These are phyloP conservation scores for Stipa capillata DNA, from an alignment of 176 grass and related monocot genomes.

Conservation along the genomic window DNA sequence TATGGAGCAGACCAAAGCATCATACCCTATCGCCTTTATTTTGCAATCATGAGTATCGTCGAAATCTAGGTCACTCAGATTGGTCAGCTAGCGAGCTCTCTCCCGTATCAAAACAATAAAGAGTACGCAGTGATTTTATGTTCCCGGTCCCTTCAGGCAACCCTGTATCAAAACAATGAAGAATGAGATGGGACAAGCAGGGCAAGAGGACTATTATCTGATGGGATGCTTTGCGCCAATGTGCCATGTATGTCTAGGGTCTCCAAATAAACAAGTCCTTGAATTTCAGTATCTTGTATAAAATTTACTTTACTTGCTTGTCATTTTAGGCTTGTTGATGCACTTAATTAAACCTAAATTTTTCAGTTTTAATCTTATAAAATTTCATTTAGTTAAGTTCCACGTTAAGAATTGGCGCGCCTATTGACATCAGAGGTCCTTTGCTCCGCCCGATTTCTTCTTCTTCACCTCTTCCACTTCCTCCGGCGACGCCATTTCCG, in stretches of 20 bases:
- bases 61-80: not conserved
- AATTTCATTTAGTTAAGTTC: no score
- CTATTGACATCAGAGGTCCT: no score
- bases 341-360: no score
- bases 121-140: not conserved
- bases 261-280: not conserved
- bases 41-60: no score
- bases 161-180: not conserved
- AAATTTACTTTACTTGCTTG: no score
- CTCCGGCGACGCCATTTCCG: no score
- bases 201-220: not conserved
- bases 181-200: not conserved
- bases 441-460: no score
- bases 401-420: no score
- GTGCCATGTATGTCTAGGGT: not conserved
- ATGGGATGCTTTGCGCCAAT: not conserved
- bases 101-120: not conserved
- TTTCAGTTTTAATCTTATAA: no score
- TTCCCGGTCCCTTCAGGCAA: not conserved
- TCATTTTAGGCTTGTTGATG: no score
- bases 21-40: not conserved
- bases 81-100: not conserved
- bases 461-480: no score
- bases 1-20: not conserved
- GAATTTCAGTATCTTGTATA: no score